Percentiles rank a stretch among this genome's conserved stretches.
Conservation (phyloP, 2,329 filamentous ascomycete species). For the Neonectria neomacrospora region DNA sequence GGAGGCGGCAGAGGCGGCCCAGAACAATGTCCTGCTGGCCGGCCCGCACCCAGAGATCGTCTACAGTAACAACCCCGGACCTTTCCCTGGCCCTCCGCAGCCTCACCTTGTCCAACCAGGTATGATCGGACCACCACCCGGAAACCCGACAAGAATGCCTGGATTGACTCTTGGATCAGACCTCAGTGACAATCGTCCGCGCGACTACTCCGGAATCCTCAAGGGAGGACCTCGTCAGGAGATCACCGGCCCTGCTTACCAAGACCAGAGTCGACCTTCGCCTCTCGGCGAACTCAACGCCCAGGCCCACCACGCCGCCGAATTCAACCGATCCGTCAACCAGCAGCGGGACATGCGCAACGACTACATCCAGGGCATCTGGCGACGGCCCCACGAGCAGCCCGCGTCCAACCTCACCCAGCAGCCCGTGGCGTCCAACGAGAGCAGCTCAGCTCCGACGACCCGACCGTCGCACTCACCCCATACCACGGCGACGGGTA, state of each 20-base stretch:
- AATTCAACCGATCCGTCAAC: slow-evolving; percentile 88
- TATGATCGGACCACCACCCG: slow-evolving; percentile 72
- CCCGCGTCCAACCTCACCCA: slow-evolving; percentile 64
- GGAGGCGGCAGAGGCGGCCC: slow-evolving; percentile 78
- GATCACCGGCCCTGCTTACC: slow-evolving; percentile 85
- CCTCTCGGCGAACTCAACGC: slow-evolving; percentile 82
- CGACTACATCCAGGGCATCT: slow-evolving; percentile 83
- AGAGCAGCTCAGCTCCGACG: slow-evolving; percentile 56
- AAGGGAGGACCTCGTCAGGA: slow-evolving; percentile 88
- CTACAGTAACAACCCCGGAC: slow-evolving; percentile 78
- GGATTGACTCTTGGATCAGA: slow-evolving; percentile 87
- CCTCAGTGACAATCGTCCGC: slow-evolving; percentile 78
- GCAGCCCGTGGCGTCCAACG: slow-evolving; percentile 57
- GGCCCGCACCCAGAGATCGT: slow-evolving; percentile 86
- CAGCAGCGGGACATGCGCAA: slow-evolving; percentile 81
- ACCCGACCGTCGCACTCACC: slow-evolving; percentile 68
- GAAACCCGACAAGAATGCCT: slow-evolving; percentile 77
- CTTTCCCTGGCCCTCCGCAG: slow-evolving; percentile 74
- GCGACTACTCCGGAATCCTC: slow-evolving; percentile 83
- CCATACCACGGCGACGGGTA: slow-evolving; percentile 63
- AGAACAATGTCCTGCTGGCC: slow-evolving; percentile 69
- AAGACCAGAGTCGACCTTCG: slow-evolving; percentile 84
- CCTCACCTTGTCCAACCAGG: slow-evolving; percentile 77
- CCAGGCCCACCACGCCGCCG: slow-evolving; percentile 87
- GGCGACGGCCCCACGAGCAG: slow-evolving; percentile 85